phyloP scores from a whole-genome alignment of 1,284 basidiomycete genomes.

The Gomphus bonarii region DNA sequence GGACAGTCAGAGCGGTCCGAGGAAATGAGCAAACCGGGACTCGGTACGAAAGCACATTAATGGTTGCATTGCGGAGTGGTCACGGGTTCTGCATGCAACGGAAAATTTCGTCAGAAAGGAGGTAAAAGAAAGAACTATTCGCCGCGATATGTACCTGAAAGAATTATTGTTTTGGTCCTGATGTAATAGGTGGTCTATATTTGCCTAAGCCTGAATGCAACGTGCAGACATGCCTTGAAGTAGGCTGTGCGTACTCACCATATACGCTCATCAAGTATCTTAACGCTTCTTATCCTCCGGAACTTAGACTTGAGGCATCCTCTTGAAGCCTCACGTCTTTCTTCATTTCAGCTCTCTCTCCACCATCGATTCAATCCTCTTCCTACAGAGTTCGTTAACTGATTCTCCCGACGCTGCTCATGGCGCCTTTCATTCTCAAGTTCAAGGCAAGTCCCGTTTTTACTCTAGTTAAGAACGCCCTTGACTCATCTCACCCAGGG shows the following conservation, averaged over 20 bases:
- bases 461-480: background rate
- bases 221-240: background rate
- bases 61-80: background rate
- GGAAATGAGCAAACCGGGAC: background rate
- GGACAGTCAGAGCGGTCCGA: background rate
- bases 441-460: conserved; percentile 15
- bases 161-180: background rate
- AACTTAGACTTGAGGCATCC: conserved; percentile 7
- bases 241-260: background rate
- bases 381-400: conserved; percentile 7
- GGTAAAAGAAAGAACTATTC: background rate
- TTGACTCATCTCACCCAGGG: conserved; percentile 34
- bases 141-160: background rate
- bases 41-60: background rate
- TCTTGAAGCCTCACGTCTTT: conserved; percentile 5
- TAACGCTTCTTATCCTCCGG: conserved; percentile 3
- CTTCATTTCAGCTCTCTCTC: conserved; percentile 2
- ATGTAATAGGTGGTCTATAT: background rate
- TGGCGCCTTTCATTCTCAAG: conserved; percentile 18
- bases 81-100: background rate
- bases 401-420: conserved; percentile 9
- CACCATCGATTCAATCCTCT: conserved; percentile 8
- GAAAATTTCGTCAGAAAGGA: background rate
- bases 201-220: background rate
- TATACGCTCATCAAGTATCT: background rate